phyloP scores from a whole-genome alignment of 805 yeast species.

The Dipodascus albidus region DNA sequence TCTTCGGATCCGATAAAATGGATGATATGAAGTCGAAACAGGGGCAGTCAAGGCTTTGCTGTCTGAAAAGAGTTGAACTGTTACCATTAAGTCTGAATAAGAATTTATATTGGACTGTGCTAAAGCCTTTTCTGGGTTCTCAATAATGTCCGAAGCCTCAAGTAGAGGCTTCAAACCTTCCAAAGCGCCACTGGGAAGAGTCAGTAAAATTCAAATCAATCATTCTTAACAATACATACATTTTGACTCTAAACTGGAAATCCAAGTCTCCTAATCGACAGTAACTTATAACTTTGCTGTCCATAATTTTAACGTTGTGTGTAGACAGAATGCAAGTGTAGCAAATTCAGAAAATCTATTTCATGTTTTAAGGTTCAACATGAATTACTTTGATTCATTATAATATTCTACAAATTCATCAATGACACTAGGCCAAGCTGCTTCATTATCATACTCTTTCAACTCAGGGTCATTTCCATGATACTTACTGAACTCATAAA shows the following conservation, averaged over 20 bases:
- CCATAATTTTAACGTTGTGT: slow-evolving; percentile 18
- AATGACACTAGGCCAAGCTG: slow-evolving; percentile 86
- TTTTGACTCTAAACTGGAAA: slow-evolving; percentile 36
- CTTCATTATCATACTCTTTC: slow-evolving; percentile 57
- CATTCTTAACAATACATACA: slow-evolving; percentile 19
- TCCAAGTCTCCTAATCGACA: slow-evolving; percentile 46
- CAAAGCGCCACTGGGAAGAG: slow-evolving; percentile 24
- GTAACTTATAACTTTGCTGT: slow-evolving; percentile 37
- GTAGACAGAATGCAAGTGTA: not conserved
- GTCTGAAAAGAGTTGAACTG: slow-evolving; percentile 35
- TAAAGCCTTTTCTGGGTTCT: slow-evolving; percentile 35
- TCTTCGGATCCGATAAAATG: slow-evolving; percentile 32
- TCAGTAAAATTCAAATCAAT: not conserved
- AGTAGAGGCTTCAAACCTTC: slow-evolving; percentile 34
- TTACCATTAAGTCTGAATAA: slow-evolving; percentile 28
- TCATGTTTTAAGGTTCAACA: not conserved
- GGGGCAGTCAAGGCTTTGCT: slow-evolving; percentile 39
- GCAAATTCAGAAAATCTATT: not conserved
- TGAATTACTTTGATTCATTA: slow-evolving; percentile 2
- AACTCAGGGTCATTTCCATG: slow-evolving; percentile 41
- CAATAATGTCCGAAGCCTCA: slow-evolving; percentile 35
- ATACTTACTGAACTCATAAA: slow-evolving; percentile 47
- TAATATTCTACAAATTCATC: slow-evolving; percentile 69
- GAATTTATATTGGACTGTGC: slow-evolving; percentile 29
- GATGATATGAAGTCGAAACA: slow-evolving; percentile 36